Base-by-base conservation (phyloP, 352 stramenopile genomes). In the Halophytophthora batemanensis region DNA sequence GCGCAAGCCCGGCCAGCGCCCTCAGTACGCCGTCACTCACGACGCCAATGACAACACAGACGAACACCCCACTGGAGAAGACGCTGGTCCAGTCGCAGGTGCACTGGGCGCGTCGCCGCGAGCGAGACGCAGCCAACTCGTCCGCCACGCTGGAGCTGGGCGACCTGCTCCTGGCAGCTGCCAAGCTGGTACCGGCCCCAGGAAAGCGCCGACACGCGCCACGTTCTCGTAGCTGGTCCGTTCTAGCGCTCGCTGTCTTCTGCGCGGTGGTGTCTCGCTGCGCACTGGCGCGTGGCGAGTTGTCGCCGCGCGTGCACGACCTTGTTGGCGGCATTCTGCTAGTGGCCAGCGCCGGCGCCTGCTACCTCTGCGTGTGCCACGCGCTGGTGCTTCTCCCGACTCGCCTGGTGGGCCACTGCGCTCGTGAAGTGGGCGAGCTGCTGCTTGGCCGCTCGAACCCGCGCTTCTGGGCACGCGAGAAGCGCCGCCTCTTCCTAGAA, bases 401-500 rank as follows among this genome's bases (percentile, higher is more conserved):
- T 4, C 21, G 25, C 3, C 4, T 31, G 25, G 25, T 31, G 25
- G 25, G 25, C 25, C 14, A 19, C 33, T 22, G 49, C 15, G 64
- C 63, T 19, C 29, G 37, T 1, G 50, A 66, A 21, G 43, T 88
- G 7, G 72, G 74, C 13, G 61, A 66, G 17, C 50, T 86, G 40
- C 56, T 91, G 31, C 51, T 87, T 37, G 65, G 71, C 33, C 75
- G 82, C 36, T 74, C 74, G 6, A 75, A 72, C 42, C 75, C 69
- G 36, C 56, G 77, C 15, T 64, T 66, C 15, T 87, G 78, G 75
- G 50, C 65, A 8, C 43, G 64, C 38, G 78, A 88, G 41, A 71
- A 70, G 38, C 49, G 76, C n/a, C 64, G 78, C 18, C 60, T 85
- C 31, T 72, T 91, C 22, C 44, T 93, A 6, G 80, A 93, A 40